A percentile compares a stretch with the other conserved stretches of the same genome.
phyloP scores from a whole-genome alignment of 495 filamentous ascomycete species.

The Beverwykella pulmonaria region DNA sequence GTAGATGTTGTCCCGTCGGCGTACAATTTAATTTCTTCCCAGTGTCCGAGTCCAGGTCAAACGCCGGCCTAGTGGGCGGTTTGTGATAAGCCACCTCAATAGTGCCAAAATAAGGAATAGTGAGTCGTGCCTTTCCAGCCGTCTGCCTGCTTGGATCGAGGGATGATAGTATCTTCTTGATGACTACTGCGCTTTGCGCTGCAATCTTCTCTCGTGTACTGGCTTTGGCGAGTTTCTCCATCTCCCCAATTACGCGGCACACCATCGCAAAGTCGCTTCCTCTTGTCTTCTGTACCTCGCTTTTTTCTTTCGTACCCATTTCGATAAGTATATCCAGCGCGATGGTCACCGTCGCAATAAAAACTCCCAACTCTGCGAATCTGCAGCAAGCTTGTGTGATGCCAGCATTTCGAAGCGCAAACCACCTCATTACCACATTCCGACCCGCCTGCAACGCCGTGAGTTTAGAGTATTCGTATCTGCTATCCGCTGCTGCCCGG shows the following conservation, averaged over 20 bases:
- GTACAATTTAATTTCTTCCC: conserved; percentile 19
- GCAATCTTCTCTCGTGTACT: conserved; percentile 34
- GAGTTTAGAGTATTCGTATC: conserved; percentile 35
- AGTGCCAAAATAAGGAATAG: conserved; percentile 35
- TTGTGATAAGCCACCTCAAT: conserved; percentile 18
- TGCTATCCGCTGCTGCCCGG: conserved; percentile 20
- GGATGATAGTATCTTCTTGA: conserved; percentile 24
- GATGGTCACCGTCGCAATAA: conserved; percentile 32
- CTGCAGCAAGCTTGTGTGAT: conserved; percentile 32
- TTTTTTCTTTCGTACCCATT: conserved; percentile 29
- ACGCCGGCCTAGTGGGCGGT: conserved; percentile 15
- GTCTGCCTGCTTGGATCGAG: conserved; percentile 20
- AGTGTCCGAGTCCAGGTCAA: conserved; percentile 25
- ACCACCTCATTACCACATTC: conserved; percentile 31
- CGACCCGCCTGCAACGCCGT: conserved; percentile 28
- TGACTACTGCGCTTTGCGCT: conserved; percentile 17
- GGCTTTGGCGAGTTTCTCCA: conserved; percentile 32
- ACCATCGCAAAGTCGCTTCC: conserved; percentile 33
- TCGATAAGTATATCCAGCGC: conserved; percentile 30
- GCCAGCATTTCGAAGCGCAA: conserved; percentile 30
- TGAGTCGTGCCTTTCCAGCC: conserved; percentile 8
- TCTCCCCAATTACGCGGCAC: conserved; percentile 28
- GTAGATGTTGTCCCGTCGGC: conserved; percentile 10
- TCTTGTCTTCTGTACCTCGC: conserved; percentile 25
- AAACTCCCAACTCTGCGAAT: conserved; percentile 26